phyloP scores from a whole-genome alignment of 2,329 filamentous ascomycete species.

The Trichophyton rubrum region DNA sequence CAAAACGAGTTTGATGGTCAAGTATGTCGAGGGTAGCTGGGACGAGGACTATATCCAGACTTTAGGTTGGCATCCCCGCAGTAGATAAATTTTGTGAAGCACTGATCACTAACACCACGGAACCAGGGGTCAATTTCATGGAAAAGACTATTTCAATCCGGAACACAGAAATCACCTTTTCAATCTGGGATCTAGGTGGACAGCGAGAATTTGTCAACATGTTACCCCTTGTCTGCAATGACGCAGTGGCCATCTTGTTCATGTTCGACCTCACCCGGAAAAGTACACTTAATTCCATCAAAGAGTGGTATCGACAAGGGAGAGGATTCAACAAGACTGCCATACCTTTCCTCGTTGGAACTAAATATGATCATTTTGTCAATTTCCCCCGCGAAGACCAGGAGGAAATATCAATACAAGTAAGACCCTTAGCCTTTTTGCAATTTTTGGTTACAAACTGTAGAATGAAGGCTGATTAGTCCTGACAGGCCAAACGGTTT shows the following conservation, averaged over 20 bases:
- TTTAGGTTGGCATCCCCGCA: constrained; percentile 45
- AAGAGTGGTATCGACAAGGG: constrained; percentile 98
- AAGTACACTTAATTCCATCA: constrained; percentile 97
- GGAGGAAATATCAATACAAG: constrained; percentile 95
- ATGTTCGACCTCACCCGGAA: constrained; percentile 99
- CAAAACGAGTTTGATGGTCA: constrained; percentile 98
- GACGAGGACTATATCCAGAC: constrained; percentile 99
- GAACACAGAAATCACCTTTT: constrained; percentile 98
- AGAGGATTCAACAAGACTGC: constrained; percentile 99
- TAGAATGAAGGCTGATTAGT: constrained; percentile 15
- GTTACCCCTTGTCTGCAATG: constrained; percentile 97
- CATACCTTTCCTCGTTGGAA: constrained; percentile 94
- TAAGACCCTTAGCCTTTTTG: constrained; percentile 28
- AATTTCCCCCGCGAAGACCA: constrained; percentile 96
- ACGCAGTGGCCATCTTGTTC: constrained; percentile 95
- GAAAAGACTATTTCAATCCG: constrained; percentile 99
- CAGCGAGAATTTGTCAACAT: constrained; percentile 99
- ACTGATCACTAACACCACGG: constrained; percentile 5
- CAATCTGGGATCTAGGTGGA: constrained; percentile 95
- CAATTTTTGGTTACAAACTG: neutral
- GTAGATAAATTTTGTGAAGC: neutral
- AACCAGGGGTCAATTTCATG: constrained; percentile 90
- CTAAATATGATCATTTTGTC: constrained; percentile 98
- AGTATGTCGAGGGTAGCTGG: constrained; percentile 98
- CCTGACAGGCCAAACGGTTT: constrained; percentile 68